phyloP scores from a whole-genome alignment of 495 filamentous ascomycete genomes.

The Immersiella caudata region DNA sequence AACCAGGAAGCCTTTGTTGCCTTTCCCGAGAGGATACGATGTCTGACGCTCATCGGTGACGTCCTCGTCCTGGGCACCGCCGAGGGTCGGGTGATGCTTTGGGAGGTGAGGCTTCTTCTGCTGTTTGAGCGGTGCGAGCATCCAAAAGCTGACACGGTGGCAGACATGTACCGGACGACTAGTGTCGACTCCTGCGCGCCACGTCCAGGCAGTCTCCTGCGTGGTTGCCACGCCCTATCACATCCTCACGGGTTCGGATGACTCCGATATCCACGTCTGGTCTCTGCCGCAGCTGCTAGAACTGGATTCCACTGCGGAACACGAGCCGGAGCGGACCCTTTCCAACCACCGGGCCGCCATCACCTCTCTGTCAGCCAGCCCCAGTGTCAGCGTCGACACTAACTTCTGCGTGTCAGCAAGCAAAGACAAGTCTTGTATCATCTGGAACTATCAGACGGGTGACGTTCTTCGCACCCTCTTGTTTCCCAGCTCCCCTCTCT shows the following conservation, averaged over 20 bases:
- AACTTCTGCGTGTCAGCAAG: conserved; percentile 79
- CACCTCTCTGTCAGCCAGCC: conserved; percentile 67
- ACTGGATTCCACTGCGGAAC: conserved; percentile 54
- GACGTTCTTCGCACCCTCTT: conserved; percentile 76
- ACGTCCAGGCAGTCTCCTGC: conserved; percentile 82
- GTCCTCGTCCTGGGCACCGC: conserved; percentile 83
- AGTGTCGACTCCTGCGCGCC: conserved; percentile 81
- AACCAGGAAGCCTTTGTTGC: conserved; percentile 85
- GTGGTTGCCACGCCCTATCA: conserved; percentile 75
- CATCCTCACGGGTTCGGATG: conserved; percentile 82
- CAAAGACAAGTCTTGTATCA: conserved; percentile 77
- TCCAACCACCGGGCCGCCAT: conserved; percentile 81
- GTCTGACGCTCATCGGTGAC: conserved; percentile 64
- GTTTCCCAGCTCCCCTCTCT: conserved; percentile 69
- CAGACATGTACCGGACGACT: conserved; percentile 84
- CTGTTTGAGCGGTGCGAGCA: conserved; percentile 4
- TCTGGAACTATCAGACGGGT: conserved; percentile 88
- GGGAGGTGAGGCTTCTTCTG: conserved; percentile 77
- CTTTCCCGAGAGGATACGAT: conserved; percentile 82
- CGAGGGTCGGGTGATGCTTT: conserved; percentile 82
- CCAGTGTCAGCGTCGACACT: conserved; percentile 62
- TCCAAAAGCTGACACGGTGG: neutral
- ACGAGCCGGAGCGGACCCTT: conserved; percentile 66
- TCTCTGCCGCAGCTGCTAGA: conserved; percentile 71
- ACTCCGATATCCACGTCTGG: conserved; percentile 91